Conservation (phyloP, 768 basidiomycete genomes). For the Boletus fagicola region DNA sequence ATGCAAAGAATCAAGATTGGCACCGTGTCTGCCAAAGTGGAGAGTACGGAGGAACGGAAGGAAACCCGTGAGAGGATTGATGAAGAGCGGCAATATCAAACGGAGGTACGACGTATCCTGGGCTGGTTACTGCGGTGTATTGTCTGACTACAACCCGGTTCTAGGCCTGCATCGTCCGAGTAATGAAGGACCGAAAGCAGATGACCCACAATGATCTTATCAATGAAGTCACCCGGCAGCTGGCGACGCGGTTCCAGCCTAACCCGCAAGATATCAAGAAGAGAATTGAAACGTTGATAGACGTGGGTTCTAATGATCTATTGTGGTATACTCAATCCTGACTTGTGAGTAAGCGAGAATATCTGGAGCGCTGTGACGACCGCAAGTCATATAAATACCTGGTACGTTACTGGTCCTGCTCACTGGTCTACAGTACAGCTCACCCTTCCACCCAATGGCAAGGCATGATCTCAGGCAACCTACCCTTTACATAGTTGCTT, state of each 20-base stretch:
- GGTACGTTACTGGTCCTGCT: slow-evolving; percentile 28
- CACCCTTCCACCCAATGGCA: neutral
- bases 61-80: slow-evolving; percentile 90
- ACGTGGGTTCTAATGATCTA: slow-evolving; percentile 49
- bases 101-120: slow-evolving; percentile 58
- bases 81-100: slow-evolving; percentile 86
- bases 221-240: slow-evolving; percentile 85
- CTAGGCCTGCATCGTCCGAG: slow-evolving; percentile 96
- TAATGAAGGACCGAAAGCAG: slow-evolving; percentile 95
- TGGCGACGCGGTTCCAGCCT: slow-evolving; percentile 82
- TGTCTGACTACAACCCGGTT: slow-evolving; percentile 1
- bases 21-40: slow-evolving; percentile 84
- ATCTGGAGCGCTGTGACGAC: slow-evolving; percentile 86
- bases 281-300: slow-evolving; percentile 89
- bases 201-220: slow-evolving; percentile 87
- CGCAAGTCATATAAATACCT: slow-evolving; percentile 87
- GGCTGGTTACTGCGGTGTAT: neutral
- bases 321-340: neutral
- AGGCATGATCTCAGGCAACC: slow-evolving; percentile 27
- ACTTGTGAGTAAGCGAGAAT: slow-evolving; percentile 67
- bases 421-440: neutral
- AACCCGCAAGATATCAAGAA: slow-evolving; percentile 88
- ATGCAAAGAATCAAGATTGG: slow-evolving; percentile 92
- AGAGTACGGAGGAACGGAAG: slow-evolving; percentile 80
- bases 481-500: neutral